phyloP scores from a whole-genome alignment of 2,329 filamentous ascomycete species.

The Penicillium glabrum region DNA sequence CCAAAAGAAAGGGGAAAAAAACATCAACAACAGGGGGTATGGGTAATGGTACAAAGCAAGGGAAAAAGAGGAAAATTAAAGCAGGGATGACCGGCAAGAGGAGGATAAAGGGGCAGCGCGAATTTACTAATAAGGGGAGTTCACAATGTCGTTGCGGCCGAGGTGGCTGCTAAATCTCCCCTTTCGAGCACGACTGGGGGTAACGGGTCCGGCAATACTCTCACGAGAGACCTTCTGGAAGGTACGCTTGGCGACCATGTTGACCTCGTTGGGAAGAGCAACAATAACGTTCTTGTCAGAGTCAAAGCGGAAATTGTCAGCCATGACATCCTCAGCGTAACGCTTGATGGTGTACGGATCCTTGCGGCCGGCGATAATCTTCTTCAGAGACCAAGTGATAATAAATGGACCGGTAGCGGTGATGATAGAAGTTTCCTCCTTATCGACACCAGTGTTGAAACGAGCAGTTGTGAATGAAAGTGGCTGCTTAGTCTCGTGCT shows the following conservation, averaged over 20 bases:
- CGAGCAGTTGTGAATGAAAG: constrained; percentile 87
- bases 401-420: constrained; percentile 96
- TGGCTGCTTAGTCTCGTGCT: constrained; percentile 87
- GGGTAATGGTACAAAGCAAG: constrained; percentile 24
- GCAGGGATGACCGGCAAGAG: constrained; percentile 5
- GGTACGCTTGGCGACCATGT: constrained; percentile 87
- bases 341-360: constrained; percentile 96
- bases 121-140: constrained; percentile 59
- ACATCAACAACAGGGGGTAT: constrained; percentile 30
- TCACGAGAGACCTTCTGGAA: constrained; percentile 88
- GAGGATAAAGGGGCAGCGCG: background rate
- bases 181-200: constrained; percentile 42
- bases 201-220: constrained; percentile 72
- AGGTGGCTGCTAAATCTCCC: constrained; percentile 47
- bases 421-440: constrained; percentile 88
- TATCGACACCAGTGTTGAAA: constrained; percentile 85
- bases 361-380: constrained; percentile 76
- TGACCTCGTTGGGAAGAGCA: constrained; percentile 92
- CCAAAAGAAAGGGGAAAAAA: constrained; percentile 6
- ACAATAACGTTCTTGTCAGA: constrained; percentile 98
- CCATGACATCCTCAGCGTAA: constrained; percentile 92
- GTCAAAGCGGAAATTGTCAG: constrained; percentile 97
- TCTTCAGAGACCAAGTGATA: constrained; percentile 93
- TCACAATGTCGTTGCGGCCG: constrained; percentile 79
- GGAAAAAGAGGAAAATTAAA: constrained; percentile 5